Percentiles rank a stretch among this genome's conserved stretches.
Evolutionary conservation across 495 filamentous ascomycete genomes (phyloP).

Genomic region (Jackrogersella multiformis): DNA sequence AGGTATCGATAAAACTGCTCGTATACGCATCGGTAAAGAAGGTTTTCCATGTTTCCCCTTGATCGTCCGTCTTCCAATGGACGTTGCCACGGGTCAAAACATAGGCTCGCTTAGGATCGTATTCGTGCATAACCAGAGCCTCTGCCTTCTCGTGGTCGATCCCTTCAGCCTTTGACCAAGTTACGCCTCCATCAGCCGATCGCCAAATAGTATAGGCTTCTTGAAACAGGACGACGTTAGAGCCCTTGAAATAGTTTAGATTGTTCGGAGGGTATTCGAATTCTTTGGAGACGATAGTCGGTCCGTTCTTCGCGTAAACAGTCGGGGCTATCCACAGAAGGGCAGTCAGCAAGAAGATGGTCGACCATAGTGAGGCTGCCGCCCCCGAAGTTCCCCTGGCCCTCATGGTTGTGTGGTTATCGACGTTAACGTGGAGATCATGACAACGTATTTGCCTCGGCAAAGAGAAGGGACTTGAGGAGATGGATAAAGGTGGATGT

Average conservation of each 20-base stretch:
- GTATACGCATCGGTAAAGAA: slow-evolving; percentile 67
- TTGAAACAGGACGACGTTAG: slow-evolving; percentile 76
- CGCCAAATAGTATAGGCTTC: slow-evolving; percentile 69
- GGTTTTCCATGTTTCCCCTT: slow-evolving; percentile 78
- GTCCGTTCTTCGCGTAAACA: slow-evolving; percentile 59
- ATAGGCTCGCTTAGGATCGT: slow-evolving; percentile 80
- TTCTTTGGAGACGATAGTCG: slow-evolving; percentile 57
- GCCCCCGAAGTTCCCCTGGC: slow-evolving; percentile 55
- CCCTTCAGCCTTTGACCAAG: slow-evolving; percentile 72
- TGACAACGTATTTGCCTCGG: slow-evolving; percentile 34
- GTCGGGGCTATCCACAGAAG: slow-evolving; percentile 50
- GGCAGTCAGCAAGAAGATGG: slow-evolving; percentile 42
- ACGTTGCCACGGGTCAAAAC: slow-evolving; percentile 68
- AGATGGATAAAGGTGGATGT: slow-evolving; percentile 2
- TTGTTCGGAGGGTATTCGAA: slow-evolving; percentile 70
- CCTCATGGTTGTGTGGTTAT: slow-evolving; percentile 53
- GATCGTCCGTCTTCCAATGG: slow-evolving; percentile 84
- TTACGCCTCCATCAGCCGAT: slow-evolving; percentile 79
- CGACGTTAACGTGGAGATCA: slow-evolving; percentile 34
- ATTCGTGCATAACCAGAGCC: slow-evolving; percentile 75
- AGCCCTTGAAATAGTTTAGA: slow-evolving; percentile 87
- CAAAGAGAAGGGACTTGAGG: slow-evolving; percentile 3
- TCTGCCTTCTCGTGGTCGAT: slow-evolving; percentile 68
- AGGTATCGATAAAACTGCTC: slow-evolving; percentile 56
- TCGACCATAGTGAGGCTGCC: slow-evolving; percentile 52